Percentiles rank a stretch among this genome's conserved stretches.
These are phyloP conservation scores for Pseudopithomyces maydicus DNA, from an alignment of 2,329 filamentous ascomycete species.

Conservation along the genomic window DNA sequence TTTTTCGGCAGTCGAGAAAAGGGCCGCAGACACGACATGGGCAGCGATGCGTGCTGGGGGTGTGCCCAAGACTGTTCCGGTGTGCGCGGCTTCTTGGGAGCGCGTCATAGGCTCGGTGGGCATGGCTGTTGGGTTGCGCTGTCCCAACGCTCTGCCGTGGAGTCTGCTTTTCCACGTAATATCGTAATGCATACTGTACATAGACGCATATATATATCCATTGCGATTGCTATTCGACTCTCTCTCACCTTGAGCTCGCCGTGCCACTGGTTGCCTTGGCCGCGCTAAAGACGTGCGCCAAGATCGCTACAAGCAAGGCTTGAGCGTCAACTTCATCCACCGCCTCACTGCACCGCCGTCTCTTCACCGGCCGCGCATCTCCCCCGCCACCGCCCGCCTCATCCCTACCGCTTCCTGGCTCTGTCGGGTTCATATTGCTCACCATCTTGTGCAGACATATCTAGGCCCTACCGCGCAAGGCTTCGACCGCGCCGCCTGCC, in stretches of 20 bases:
- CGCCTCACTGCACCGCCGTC: conserved; percentile 3
- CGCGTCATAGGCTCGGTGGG: background rate
- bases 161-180: background rate
- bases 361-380: conserved; percentile 11
- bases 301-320: conserved; percentile 6
- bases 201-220: no score
- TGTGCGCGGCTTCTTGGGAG: background rate
- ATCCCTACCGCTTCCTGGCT: conserved; percentile 4
- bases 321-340: background rate
- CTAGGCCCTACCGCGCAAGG: conserved; percentile 7
- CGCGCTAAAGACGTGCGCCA: background rate
- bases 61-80: background rate
- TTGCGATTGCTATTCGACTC: background rate
- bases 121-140: background rate
- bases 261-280: background rate
- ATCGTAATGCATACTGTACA: no score
- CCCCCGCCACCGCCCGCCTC: background rate
- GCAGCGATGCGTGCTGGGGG: background rate
- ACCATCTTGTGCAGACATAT: background rate
- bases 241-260: background rate
- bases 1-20: no score
- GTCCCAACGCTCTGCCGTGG: background rate
- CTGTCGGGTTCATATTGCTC: background rate
- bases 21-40: background rate
- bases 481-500: conserved; percentile 4